Percentiles rank a stretch among this genome's conserved stretches.
phyloP scores from a whole-genome alignment of 225 moss, liverwort and hornwort species.

The Bryum argenteum region DNA sequence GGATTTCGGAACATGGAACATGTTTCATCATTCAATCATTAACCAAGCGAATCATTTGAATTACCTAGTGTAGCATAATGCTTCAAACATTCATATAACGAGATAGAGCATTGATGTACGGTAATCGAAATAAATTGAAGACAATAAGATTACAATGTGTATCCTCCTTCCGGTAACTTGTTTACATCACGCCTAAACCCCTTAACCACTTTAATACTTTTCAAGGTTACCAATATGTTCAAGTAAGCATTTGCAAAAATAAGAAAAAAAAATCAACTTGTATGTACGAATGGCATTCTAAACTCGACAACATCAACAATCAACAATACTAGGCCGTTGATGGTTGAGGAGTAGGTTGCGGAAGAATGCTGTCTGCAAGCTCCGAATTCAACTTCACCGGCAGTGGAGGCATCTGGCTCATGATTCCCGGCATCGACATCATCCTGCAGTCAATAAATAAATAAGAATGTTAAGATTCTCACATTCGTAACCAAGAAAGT shows the following conservation, averaged over 20 bases:
- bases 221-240: neutral
- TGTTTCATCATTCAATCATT: no score
- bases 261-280: neutral
- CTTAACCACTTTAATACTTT: neutral
- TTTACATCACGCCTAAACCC: neutral
- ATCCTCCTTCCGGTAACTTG: neutral
- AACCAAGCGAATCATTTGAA: no score
- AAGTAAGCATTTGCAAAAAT: neutral
- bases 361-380: constrained; percentile 90
- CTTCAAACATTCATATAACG: no score
- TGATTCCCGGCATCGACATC: constrained; percentile 99
- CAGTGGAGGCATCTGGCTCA: constrained; percentile 99
- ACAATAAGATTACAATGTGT: neutral
- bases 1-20: no score
- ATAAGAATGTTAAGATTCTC: neutral
- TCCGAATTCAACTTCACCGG: constrained; percentile 92
- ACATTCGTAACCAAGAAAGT: neutral
- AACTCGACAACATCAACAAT: neutral
- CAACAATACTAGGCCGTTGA: constrained; percentile 45
- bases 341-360: constrained; percentile 68
- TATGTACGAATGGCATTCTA: constrained; percentile 16
- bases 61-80: no score
- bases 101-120: no score
- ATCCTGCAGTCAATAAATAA: constrained; percentile 60
- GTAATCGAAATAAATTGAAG: neutral